A percentile compares a stretch with the other conserved stretches of the same genome.
Evolutionary conservation across 768 basidiomycete genomes (phyloP).

Genomic region (Termitomyces sp.): DNA sequence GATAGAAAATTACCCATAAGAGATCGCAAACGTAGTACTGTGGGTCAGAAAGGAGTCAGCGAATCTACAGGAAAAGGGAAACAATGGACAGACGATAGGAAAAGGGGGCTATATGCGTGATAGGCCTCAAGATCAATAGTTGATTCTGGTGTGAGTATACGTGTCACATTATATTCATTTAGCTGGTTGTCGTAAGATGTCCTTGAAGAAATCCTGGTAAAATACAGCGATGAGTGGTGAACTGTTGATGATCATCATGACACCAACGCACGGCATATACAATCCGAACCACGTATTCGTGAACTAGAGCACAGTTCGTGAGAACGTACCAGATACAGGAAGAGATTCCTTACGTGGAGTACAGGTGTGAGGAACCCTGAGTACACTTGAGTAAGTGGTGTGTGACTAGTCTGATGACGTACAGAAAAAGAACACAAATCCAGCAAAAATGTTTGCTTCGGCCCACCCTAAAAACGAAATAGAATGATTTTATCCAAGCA

Average conservation of each 20-base stretch:
- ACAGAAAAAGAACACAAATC: slow-evolving; percentile 69
- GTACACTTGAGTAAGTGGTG: background rate
- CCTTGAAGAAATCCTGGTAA: slow-evolving; percentile 48
- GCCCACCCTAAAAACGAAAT: slow-evolving; percentile 48
- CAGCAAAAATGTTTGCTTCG: slow-evolving; percentile 57
- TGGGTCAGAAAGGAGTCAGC: background rate
- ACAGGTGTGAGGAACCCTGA: slow-evolving; percentile 52
- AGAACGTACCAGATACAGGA: background rate
- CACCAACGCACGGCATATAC: slow-evolving; percentile 44
- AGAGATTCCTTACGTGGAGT: slow-evolving; percentile 37
- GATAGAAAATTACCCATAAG: slow-evolving; percentile 46
- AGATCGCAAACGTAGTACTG: slow-evolving; percentile 64
- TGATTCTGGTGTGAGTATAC: slow-evolving; percentile 45
- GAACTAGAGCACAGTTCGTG: slow-evolving; percentile 28
- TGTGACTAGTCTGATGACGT: slow-evolving; percentile 6
- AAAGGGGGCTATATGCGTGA: slow-evolving; percentile 53
- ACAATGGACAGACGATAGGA: slow-evolving; percentile 33
- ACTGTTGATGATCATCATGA: background rate
- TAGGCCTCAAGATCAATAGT: slow-evolving; percentile 53
- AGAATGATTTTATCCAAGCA: background rate
- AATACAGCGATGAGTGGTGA: background rate
- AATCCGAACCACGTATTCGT: slow-evolving; percentile 56
- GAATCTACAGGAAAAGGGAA: background rate
- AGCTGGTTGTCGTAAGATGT: slow-evolving; percentile 60
- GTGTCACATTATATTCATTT: slow-evolving; percentile 46